Evolutionary conservation across 768 basidiomycete species (phyloP).

Genomic region (Saitozyma sp.): DNA sequence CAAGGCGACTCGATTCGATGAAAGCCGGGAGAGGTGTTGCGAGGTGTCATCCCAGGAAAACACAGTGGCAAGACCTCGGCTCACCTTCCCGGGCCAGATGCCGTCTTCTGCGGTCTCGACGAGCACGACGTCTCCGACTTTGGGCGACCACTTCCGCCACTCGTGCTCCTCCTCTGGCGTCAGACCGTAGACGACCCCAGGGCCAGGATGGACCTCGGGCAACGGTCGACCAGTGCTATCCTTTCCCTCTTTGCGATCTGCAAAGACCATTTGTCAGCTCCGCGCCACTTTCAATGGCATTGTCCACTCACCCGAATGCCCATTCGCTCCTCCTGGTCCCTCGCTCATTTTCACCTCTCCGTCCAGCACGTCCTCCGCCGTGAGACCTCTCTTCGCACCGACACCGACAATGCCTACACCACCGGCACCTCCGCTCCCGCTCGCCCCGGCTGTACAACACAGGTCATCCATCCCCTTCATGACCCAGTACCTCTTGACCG

Average conservation of each 20-base stretch:
- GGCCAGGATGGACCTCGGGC: conserved; percentile 29
- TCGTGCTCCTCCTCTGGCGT: conserved; percentile 29
- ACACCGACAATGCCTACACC: neutral
- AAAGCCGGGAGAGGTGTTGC: neutral
- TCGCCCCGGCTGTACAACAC: conserved; percentile 21
- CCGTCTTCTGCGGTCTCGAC: conserved; percentile 33
- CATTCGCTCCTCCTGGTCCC: neutral
- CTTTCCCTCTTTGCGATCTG: conserved; percentile 5
- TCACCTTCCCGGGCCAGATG: conserved; percentile 45
- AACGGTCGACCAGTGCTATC: conserved; percentile 14
- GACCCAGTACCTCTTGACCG: conserved; percentile 41
- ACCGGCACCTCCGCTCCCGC: conserved; percentile 3
- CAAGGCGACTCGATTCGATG: no score
- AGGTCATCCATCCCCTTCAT: conserved; percentile 43
- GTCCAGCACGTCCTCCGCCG: conserved; percentile 1
- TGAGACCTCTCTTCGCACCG: conserved; percentile 3
- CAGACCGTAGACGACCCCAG: conserved; percentile 18
- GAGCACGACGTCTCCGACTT: conserved; percentile 36
- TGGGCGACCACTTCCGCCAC: conserved; percentile 41
- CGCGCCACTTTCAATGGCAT: neutral
- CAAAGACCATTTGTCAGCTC: neutral
- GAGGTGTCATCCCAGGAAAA: no score
- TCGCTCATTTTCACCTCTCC: conserved; percentile 8
- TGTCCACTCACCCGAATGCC: neutral
- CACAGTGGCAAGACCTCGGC: neutral